A percentile compares a stretch with the other conserved stretches of the same genome.
Evolutionary conservation across 208 protist genomes (phyloP).

Genomic region (Acanthamoeba healyi): DNA sequence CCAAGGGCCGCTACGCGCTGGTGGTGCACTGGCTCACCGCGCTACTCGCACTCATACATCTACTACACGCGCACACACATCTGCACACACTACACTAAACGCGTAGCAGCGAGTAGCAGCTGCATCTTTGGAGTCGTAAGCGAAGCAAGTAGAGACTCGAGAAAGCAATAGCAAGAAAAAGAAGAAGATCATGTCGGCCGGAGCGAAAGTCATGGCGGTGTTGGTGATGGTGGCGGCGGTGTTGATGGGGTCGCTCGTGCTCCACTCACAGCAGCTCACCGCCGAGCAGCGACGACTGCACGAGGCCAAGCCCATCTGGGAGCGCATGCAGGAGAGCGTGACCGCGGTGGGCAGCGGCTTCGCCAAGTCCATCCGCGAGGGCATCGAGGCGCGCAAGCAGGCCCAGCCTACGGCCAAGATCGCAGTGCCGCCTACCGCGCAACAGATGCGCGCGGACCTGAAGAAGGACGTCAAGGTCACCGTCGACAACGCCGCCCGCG

Average conservation of each 20-base stretch:
- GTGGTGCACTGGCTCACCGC: too few relatives aligned
- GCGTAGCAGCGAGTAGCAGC: too few relatives aligned
- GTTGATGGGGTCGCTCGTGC: slow-evolving; percentile 1
- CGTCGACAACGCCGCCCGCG: not conserved
- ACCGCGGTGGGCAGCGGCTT: not conserved
- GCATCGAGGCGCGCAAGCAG: slow-evolving; percentile 46
- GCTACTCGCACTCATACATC: too few relatives aligned
- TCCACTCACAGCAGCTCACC: not conserved
- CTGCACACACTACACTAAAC: too few relatives aligned
- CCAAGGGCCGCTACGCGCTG: too few relatives aligned
- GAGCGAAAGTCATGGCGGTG: not conserved
- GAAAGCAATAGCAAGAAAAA: not conserved
- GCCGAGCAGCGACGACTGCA: not conserved
- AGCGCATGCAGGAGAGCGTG: not conserved
- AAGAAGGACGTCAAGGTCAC: too few relatives aligned
- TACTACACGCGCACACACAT: too few relatives aligned
- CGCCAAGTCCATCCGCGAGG: not conserved
- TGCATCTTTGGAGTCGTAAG: too few relatives aligned
- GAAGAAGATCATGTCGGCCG: not conserved
- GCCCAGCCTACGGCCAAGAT: not conserved
- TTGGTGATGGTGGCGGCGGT: slow-evolving; percentile 12
- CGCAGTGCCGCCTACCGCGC: not conserved
- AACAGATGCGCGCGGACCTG: not conserved
- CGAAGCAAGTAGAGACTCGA: not conserved
- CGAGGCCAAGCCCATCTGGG: not conserved